Conservation (phyloP, 2,329 filamentous ascomycete species). For the Aspergillus costaricaensis region DNA sequence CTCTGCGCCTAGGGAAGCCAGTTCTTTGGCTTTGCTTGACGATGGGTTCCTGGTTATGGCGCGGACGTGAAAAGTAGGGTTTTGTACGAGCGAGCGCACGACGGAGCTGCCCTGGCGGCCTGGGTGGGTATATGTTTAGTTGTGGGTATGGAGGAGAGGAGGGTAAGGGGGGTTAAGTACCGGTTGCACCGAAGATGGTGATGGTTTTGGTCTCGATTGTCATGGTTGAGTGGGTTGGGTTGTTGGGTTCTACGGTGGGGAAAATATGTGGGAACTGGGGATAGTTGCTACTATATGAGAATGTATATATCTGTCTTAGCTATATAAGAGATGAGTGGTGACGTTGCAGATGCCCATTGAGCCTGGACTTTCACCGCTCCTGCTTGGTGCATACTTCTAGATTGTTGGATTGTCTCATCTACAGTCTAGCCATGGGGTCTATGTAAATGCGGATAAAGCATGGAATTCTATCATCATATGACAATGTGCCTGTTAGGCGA, state of each 20-base stretch:
- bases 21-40: slow-evolving; percentile 22
- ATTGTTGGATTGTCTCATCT: too few species aligned
- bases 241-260: background rate
- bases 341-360: too few species aligned
- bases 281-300: background rate
- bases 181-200: slow-evolving; percentile 10
- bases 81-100: slow-evolving; percentile 28
- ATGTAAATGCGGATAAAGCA: too few species aligned
- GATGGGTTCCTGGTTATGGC: slow-evolving; percentile 30
- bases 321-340: too few species aligned
- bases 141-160: too few species aligned
- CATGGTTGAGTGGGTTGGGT: background rate
- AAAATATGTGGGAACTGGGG: background rate
- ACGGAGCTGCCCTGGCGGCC: slow-evolving; percentile 33
- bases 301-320: too few species aligned
- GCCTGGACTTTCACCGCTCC: too few species aligned
- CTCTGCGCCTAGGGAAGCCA: slow-evolving; percentile 27
- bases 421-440: too few species aligned
- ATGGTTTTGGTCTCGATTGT: background rate
- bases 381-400: too few species aligned
- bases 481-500: too few species aligned
- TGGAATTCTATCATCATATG: too few species aligned
- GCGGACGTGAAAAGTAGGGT: slow-evolving; percentile 26
- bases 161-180: background rate
- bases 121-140: background rate